Evolutionary conservation across 2,329 filamentous ascomycete genomes (phyloP).

Genomic region (Furcasterigmium sp.): DNA sequence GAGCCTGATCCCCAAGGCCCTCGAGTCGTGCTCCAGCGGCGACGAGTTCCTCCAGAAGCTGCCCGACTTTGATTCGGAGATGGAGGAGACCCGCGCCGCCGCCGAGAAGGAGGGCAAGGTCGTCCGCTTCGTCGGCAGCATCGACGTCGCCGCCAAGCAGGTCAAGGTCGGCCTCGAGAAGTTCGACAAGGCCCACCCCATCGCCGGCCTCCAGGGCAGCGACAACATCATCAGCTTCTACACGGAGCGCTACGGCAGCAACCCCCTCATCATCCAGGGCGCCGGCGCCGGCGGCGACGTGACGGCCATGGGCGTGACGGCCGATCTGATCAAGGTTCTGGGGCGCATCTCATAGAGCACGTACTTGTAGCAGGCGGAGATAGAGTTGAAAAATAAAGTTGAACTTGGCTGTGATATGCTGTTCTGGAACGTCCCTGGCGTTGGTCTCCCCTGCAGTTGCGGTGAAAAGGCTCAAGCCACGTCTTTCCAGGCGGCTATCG

Average conservation of each 20-base stretch:
- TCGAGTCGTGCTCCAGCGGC: conserved; percentile 71
- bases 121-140: conserved; percentile 87
- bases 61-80: conserved; percentile 77
- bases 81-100: conserved; percentile 82
- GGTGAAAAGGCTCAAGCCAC: too few species aligned
- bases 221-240: conserved; percentile 99
- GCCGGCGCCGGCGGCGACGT: conserved; percentile 92
- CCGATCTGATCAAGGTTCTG: conserved; percentile 85
- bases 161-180: conserved; percentile 92
- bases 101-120: conserved; percentile 87
- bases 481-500: too few species aligned
- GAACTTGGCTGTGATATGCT: too few species aligned
- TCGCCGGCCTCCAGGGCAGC: conserved; percentile 91
- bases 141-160: conserved; percentile 73
- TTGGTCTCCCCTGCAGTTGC: too few species aligned
- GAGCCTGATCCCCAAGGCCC: conserved; percentile 82
- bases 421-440: too few species aligned
- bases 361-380: too few species aligned
- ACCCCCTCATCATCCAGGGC: conserved; percentile 90
- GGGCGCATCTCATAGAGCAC: conserved; percentile 47
- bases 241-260: conserved; percentile 86
- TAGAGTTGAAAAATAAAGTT: too few species aligned
- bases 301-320: conserved; percentile 96
- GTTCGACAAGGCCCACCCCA: conserved; percentile 82
- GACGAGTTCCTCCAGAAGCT: conserved; percentile 82